Conservation (phyloP, 176 grass and related monocot species). For the Cenchrus purpureus region DNA sequence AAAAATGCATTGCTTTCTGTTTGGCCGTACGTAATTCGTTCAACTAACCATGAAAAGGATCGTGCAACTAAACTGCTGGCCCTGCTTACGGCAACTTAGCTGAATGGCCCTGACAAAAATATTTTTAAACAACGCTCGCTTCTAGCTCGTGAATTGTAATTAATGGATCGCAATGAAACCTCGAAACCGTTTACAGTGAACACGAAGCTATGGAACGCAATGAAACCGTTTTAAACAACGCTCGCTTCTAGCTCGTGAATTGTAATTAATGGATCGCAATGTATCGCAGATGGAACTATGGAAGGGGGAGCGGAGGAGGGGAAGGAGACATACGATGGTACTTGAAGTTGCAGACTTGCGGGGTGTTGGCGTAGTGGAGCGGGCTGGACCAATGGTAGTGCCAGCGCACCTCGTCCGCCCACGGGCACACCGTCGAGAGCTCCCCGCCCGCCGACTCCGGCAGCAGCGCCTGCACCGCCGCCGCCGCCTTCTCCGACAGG, state of each 20-base stretch:
- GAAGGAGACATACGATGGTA: conserved; percentile 50
- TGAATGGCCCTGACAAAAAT: background rate
- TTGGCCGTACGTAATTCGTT: no score
- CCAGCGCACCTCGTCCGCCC: conserved; percentile 73
- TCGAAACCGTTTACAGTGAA: no score
- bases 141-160: background rate
- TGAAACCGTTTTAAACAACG: background rate
- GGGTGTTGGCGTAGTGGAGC: conserved; percentile 89
- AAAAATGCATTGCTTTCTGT: background rate
- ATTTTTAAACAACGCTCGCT: conserved; percentile 2
- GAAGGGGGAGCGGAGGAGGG: background rate
- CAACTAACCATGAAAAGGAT: background rate
- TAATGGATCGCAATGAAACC: background rate
- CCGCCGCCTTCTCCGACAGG: conserved; percentile 65
- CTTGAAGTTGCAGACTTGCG: conserved; percentile 74
- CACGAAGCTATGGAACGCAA: no score
- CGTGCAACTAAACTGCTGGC: background rate
- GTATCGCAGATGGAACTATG: background rate
- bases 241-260: background rate
- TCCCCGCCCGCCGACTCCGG: conserved; percentile 69
- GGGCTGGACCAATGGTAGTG: conserved; percentile 78
- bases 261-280: background rate
- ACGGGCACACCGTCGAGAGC: conserved; percentile 80
- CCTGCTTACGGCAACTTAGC: background rate
- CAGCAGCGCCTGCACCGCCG: conserved; percentile 72